Evolutionary conservation across 768 basidiomycete species (phyloP), one percentile per base, ranked within the genome.

Genomic region (Dacryopinax primogenitus): DNA sequence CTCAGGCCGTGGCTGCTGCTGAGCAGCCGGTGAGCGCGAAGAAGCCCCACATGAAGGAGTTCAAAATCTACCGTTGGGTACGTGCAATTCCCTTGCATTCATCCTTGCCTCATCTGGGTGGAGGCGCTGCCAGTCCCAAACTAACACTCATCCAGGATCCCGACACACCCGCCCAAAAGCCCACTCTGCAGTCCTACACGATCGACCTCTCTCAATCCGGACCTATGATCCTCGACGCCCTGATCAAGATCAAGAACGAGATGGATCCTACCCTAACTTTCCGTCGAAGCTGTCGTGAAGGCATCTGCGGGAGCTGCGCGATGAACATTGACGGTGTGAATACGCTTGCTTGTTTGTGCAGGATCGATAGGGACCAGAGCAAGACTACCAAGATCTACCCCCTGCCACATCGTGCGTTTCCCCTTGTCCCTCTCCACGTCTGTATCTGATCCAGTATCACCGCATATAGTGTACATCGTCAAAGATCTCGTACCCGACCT

Each of bases 171-270:
- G 82, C 85, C 63, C 86, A 85, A 78, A 95, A 97, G 76, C 96
- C 96, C 0, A 82, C 80, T 35, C 81, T 99, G 35, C 92, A 97
- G 79, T 84, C 86, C 1, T 98, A 95, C 81, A 84, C 82, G 51
- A 83, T 98, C 71, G 93, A 97, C 78, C 81, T 98, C 63, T 90
- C 90, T 78, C 87, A 92, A 77, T 92, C 88, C 30, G 95, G 95
- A 13, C 95, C 95, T 66, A 98, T 98, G 95, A 76, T 93, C 63
- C 86, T 94, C 65, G 92, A 95, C 71, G 92, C 90, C 1, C 84
- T 94, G 70, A 96, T 97, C 78, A 97, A 98, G 79, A 97, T 99
- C 74, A 99, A 99, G 84, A 97, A 96, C 76, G 95, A 98, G 76
- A 73, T 95, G 32, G 96, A 98, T 78, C 90, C 95, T 1, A 98